Conservation (phyloP, 1,284 basidiomycete species). For the Ceratobasidium sp. region DNA sequence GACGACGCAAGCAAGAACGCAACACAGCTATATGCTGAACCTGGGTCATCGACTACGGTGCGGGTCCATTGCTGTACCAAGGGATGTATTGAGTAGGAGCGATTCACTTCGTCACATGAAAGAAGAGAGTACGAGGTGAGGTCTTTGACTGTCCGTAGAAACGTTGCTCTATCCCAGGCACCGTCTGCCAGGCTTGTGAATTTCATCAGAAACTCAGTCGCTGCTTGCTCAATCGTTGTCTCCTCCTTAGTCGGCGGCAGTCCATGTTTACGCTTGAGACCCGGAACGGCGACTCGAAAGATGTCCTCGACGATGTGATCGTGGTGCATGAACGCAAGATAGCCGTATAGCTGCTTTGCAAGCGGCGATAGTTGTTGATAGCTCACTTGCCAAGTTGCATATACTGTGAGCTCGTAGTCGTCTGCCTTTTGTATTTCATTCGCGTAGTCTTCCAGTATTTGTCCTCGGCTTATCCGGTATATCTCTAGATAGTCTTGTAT, state of each 20-base stretch:
- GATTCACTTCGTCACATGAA: no score
- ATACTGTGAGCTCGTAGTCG: slow-evolving; percentile 14
- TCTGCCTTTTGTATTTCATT: slow-evolving; percentile 8
- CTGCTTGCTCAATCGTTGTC: not conserved
- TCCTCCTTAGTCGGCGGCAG: not conserved
- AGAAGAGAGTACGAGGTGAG: no score
- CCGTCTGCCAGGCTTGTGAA: no score
- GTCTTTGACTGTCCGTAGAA: no score
- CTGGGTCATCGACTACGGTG: no score
- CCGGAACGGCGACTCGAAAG: not conserved
- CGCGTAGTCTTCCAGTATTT: slow-evolving; percentile 3
- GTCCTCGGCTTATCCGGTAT: not conserved
- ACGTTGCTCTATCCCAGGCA: no score
- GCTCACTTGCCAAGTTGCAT: slow-evolving; percentile 18
- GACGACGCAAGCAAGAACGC: no score
- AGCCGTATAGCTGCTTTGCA: not conserved
- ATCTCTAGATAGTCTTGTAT: not conserved
- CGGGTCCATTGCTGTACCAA: no score
- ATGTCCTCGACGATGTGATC: slow-evolving; percentile 4
- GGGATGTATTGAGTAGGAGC: no score
- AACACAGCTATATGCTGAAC: no score
- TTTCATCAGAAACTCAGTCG: not conserved
- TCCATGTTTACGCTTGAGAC: not conserved
- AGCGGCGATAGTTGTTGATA: not conserved
- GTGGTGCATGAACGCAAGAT: slow-evolving; percentile 20